Base-by-base conservation (phyloP, 345 rosid genomes). In the Erucastrum elatum region DNA sequence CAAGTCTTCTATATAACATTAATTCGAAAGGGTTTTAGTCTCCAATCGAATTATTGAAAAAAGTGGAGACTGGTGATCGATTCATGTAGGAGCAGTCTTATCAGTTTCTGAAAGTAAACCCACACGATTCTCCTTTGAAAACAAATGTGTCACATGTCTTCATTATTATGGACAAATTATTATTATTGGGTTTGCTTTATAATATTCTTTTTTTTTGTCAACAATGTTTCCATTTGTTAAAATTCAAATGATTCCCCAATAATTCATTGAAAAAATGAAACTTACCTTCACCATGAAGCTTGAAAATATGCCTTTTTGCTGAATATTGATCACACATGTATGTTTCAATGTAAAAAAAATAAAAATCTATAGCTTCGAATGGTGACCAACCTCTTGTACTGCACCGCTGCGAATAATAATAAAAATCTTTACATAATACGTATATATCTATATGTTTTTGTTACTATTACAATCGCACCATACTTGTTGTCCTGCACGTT, bases 221-320 rank as follows among this genome's bases (percentile, higher is more conserved):
- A n/a, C n/a, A n/a, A n/a, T n/a, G n/a, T n/a, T n/a, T 61, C 74
- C 68, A 51, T 55, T 25, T 68, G n/a, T 74, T 29, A 53, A 79
- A 79, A 74, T 79, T 79, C 82, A 79, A 74, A 79, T 74, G 82
- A 79, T 79, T 74, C 82, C 70, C 82, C 82, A 79, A 79, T 79
- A 79, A 79, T 79, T 74, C 82, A 74, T 74, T 61, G 82, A 74
- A 68, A 68, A 79, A 74, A 68, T 26, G 49, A 74, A 62, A 53
- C 75, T 13, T 63, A 68, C 13, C 78, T 79, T 79, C 78, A 79
- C 66, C 78, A 74, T 63, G 78, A 74, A 74, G 82, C 75, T 74
- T 74, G 6, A 68, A 68, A 29, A 51, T 66, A 68, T 68, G 34
- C 78, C n/a, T 26, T 8, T 74, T 79, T 68, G 37, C 33, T 74